A percentile compares a stretch with the other conserved stretches of the same genome.
Conservation (phyloP, 805 yeast species). For the Schizosaccharomyces lindneri region DNA sequence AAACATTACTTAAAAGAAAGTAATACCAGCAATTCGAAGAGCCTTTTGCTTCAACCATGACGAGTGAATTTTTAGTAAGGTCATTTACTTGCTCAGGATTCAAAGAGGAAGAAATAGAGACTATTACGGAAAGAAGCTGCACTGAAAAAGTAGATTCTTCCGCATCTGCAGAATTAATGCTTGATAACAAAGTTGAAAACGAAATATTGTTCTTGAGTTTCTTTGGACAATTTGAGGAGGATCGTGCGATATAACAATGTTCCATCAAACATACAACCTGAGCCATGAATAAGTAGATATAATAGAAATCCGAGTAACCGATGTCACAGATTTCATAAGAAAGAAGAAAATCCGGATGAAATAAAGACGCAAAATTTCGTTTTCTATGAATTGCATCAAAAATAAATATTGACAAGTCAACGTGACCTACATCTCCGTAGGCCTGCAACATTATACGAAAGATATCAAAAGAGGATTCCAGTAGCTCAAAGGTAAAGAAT, state of each 20-base stretch:
- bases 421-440: no score
- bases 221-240: no score
- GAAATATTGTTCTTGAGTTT: no score
- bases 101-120: not conserved
- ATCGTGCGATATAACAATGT: no score
- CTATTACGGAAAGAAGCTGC: not conserved
- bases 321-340: conserved; percentile 4
- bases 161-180: not conserved
- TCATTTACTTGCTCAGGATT: not conserved
- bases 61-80: not conserved
- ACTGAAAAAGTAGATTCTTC: not conserved
- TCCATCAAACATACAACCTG: not conserved
- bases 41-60: not conserved
- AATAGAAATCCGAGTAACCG: conserved; percentile 4
- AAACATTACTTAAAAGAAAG: not conserved
- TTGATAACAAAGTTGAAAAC: no score
- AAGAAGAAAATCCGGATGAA: not conserved
- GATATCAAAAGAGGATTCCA: no score
- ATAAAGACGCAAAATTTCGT: not conserved
- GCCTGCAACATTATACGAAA: no score
- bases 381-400: no score
- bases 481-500: no score
- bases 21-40: not conserved
- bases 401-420: no score
- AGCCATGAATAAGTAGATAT: conserved; percentile 2